Base-by-base conservation (phyloP, 2,329 filamentous ascomycete species). In the Aspergillus tamarii region DNA sequence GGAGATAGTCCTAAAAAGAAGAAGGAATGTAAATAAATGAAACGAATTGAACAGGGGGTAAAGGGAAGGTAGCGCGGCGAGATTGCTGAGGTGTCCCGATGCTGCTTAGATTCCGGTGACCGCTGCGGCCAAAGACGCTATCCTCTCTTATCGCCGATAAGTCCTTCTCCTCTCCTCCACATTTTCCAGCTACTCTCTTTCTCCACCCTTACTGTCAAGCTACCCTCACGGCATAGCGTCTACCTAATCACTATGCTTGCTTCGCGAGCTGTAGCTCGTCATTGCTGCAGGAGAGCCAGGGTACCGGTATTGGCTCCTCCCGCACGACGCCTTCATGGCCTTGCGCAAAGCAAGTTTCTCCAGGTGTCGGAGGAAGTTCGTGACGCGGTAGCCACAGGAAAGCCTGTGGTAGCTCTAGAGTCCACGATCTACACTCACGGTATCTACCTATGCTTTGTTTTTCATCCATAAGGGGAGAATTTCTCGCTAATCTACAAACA, bases 401-500 rank as follows among this genome's bases (percentile, higher is more conserved):
- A 88, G 72, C 94, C 95, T 0, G 89, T 99, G 4, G 94, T 99
- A 12, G 95, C 94, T 19, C 85, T 99, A 5, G 95, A 99, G 79
- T 93, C 92, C 2, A 97, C 95, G 5, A 98, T 99, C 70, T 98
- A 99, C 79, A 99, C 95, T 1, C 95, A 99, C 80, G 94, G 93
- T 84, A 78, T 59, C 72, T 61, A 32, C 43, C 19, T n/a, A 19
- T 11, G 5, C n/a, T 16, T 39, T 8, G 7, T 9, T 10, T 21
- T n/a, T 23, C 26, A 11, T 19, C 28, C n/a, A 26, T 46, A 23
- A 8, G n/a, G 8, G 23, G 30, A n/a, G 34, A 58, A 45, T 32
- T 14, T 7, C n/a, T 23, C 26, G 32, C 61, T 66, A 41, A 68
- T 62, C 26, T 10, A 19, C 39, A 16, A 8, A 19, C 53, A 88